Base-by-base conservation (phyloP, 139 green algal species). In the Chlorella ohadii region DNA sequence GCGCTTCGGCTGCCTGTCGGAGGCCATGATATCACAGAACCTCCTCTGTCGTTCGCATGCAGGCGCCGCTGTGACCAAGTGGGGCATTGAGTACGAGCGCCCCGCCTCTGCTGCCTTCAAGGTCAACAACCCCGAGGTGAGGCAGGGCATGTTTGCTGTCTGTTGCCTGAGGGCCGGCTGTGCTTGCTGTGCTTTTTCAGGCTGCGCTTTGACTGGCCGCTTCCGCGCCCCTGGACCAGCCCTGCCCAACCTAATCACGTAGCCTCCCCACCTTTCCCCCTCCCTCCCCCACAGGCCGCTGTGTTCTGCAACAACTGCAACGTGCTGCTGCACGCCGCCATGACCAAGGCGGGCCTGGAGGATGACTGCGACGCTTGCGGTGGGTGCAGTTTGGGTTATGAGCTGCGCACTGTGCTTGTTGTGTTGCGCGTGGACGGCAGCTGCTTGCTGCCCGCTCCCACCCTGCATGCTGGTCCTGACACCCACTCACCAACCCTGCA, bases 81-180 rank as follows among this genome's bases (percentile, higher is more conserved):
- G 97, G 97, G 97, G 94, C 57, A 96, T 99, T 51, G 96, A 99
- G 93, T 99, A 99, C 76, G 96, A 99, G 88, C 47, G 77, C 23
- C 89, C 93, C 4, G 96, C 96, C 0, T 94, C 97, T 7, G 92
- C 98, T 51, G 94, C 96, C 38, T 99, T 98, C 90, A 81, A 92
- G 81, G 81, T 95, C 31, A 98, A 98, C 92, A 94, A 98, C 90
- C 94, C 93, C 0, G 85, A 94, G 25, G 51, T 59, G 51, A 22
- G 51, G 2, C 22, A 13, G 15, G 51, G 12, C 11, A 22, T 13
- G 2, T 9, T 22, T 59, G 11, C 11, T 59, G n/a, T n/a, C n/a
- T n/a, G n/a, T n/a, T n/a, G n/a, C n/a, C n/a, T n/a, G n/a, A n/a
- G n/a, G n/a, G n/a, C 15, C 51, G 17, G 27, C 7, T 12, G 61